These are phyloP conservation scores for Coemansia sp. DNA, from an alignment of 192 early-diverging fungal species.

Conservation along the genomic window DNA sequence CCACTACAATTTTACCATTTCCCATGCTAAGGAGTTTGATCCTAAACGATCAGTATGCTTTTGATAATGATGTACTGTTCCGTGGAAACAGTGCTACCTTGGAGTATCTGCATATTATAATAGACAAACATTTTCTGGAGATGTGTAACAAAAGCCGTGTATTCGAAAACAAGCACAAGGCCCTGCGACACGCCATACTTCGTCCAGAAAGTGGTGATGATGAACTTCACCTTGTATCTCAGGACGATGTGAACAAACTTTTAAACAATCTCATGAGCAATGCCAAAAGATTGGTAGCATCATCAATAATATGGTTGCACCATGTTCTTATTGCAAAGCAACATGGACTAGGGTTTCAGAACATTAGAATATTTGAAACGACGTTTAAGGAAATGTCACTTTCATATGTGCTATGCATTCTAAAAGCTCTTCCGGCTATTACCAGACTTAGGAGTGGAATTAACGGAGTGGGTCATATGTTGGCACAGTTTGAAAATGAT, in stretches of 20 bases:
- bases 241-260: too few relatives aligned
- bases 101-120: neutral
- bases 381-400: too few relatives aligned
- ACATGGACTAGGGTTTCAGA: neutral
- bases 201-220: too few relatives aligned
- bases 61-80: conserved; percentile 7
- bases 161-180: too few relatives aligned
- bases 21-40: neutral
- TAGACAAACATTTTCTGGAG: too few relatives aligned
- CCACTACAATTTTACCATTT: neutral
- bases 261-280: neutral
- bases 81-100: conserved; percentile 9
- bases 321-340: neutral
- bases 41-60: neutral
- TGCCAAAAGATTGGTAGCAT: neutral
- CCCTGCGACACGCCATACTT: too few relatives aligned
- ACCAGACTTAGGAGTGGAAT: neutral
- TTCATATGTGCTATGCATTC: neutral
- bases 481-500: neutral
- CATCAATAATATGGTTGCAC: neutral
- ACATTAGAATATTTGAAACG: neutral
- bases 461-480: neutral
- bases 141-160: too few relatives aligned
- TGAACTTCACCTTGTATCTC: too few relatives aligned
- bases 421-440: neutral